A percentile compares a stretch with the other conserved stretches of the same genome.
These are phyloP conservation scores for Mycena venus DNA, from an alignment of 768 basidiomycete species.

Conservation along the genomic window DNA sequence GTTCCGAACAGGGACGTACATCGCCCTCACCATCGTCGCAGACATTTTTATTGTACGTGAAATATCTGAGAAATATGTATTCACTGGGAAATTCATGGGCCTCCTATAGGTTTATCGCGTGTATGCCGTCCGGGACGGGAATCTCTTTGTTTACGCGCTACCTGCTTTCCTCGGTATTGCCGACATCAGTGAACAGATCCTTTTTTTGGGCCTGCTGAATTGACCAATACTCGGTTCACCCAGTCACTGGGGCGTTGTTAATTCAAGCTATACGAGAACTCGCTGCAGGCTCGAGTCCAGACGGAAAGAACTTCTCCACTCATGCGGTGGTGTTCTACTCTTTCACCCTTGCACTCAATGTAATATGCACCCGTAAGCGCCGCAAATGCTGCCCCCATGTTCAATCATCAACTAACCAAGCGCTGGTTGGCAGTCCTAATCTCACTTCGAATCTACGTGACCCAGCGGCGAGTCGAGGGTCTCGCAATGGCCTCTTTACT, in stretches of 20 bases:
- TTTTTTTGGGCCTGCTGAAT: not conserved
- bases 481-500: not conserved
- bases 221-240: not conserved
- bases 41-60: constrained; percentile 31
- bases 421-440: constrained; percentile 16
- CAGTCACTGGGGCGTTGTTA: constrained; percentile 26
- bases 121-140: constrained; percentile 22
- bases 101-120: constrained; percentile 24
- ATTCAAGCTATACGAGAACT: constrained; percentile 28
- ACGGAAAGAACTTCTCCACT: constrained; percentile 22
- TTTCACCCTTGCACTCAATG: constrained; percentile 27
- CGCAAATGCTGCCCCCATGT: not conserved
- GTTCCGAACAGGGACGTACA: constrained; percentile 33
- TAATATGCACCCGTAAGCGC: constrained; percentile 24
- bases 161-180: constrained; percentile 26
- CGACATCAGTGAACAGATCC: constrained; percentile 27
- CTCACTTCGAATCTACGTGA: constrained; percentile 27
- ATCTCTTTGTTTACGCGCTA: not conserved
- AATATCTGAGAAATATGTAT: too few species aligned
- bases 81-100: too few species aligned
- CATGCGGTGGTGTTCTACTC: constrained; percentile 28
- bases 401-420: not conserved
- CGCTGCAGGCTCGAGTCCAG: constrained; percentile 22
- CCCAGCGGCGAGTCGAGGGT: not conserved
- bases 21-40: constrained; percentile 31